phyloP scores from a whole-genome alignment of 805 yeast genomes.

The Ogataea ganodermae region DNA sequence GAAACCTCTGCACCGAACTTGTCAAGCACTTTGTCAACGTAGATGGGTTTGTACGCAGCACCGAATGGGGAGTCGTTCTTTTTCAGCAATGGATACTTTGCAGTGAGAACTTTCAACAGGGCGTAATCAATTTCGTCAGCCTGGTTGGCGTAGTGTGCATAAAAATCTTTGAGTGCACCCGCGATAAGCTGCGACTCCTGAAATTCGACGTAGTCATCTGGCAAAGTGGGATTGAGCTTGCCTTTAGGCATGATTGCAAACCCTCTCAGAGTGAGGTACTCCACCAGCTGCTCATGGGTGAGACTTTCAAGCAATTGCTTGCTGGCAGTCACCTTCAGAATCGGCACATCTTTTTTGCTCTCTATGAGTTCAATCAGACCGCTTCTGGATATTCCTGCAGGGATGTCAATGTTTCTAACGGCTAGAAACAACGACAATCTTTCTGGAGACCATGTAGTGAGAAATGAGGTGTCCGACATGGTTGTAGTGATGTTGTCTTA shows the following conservation, averaged over 20 bases:
- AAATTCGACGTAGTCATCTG: slow-evolving; percentile 2
- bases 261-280: slow-evolving; percentile 4
- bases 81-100: not conserved
- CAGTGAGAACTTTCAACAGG: not conserved
- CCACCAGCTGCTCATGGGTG: slow-evolving; percentile 3
- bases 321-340: not conserved
- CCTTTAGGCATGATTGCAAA: slow-evolving; percentile 6
- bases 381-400: not conserved
- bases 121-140: not conserved
- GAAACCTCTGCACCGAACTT: slow-evolving; percentile 3
- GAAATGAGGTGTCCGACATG: not conserved
- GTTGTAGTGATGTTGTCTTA: no score
- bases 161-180: slow-evolving; percentile 1
- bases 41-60: not conserved
- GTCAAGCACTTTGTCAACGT: not conserved
- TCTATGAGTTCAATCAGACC: slow-evolving; percentile 1
- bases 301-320: not conserved
- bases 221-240: not conserved
- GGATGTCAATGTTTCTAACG: slow-evolving; percentile 1
- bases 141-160: not conserved
- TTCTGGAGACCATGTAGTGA: slow-evolving; percentile 1
- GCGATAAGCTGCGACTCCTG: slow-evolving; percentile 1
- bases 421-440: not conserved
- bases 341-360: slow-evolving; percentile 5
- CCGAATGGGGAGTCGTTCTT: not conserved